phyloP scores from a whole-genome alignment of 805 yeast species.

The Saccharomycodes ludwigii region DNA sequence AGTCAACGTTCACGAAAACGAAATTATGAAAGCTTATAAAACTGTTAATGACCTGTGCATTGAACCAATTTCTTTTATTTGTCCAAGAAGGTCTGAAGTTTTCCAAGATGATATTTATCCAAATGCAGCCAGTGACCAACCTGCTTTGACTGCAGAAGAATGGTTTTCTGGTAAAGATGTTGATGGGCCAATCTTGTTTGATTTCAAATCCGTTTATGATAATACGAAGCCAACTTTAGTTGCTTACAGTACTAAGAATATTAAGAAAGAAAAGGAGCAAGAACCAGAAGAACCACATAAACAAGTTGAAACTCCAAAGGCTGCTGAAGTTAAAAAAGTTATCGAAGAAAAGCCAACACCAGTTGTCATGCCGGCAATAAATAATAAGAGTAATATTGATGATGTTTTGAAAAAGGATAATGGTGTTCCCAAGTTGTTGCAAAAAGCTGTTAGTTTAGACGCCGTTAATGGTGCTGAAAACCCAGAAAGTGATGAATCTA shows the following conservation, averaged over 20 bases:
- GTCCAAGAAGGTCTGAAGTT: conserved; percentile 87
- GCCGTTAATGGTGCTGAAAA: conserved; percentile 22
- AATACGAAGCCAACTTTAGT: conserved; percentile 46
- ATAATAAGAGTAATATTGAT: too few species aligned
- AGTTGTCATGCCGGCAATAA: too few species aligned
- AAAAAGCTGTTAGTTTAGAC: conserved; percentile 20
- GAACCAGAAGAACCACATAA: conserved; percentile 14
- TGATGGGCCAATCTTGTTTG: conserved; percentile 71
- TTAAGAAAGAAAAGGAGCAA: conserved; percentile 17
- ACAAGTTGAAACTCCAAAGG: conserved; percentile 8
- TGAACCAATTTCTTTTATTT: conserved; percentile 87
- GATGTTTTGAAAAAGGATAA: conserved; percentile 15
- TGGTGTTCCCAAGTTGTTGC: conserved; percentile 18
- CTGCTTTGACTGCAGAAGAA: conserved; percentile 71
- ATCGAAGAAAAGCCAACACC: conserved; percentile 6
- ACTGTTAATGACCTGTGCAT: conserved; percentile 74
- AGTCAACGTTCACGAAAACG: conserved; percentile 73
- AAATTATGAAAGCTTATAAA: conserved; percentile 71
- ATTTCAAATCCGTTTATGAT: conserved; percentile 70
- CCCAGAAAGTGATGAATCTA: conserved; percentile 20
- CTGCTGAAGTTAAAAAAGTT: conserved; percentile 1
- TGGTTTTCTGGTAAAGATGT: conserved; percentile 70
- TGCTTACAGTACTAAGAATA: conserved; percentile 29
- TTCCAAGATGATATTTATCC: conserved; percentile 92
- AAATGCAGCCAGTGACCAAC: conserved; percentile 68